Conservation (phyloP, 1,284 basidiomycete species). For the Puccinia horiana region DNA sequence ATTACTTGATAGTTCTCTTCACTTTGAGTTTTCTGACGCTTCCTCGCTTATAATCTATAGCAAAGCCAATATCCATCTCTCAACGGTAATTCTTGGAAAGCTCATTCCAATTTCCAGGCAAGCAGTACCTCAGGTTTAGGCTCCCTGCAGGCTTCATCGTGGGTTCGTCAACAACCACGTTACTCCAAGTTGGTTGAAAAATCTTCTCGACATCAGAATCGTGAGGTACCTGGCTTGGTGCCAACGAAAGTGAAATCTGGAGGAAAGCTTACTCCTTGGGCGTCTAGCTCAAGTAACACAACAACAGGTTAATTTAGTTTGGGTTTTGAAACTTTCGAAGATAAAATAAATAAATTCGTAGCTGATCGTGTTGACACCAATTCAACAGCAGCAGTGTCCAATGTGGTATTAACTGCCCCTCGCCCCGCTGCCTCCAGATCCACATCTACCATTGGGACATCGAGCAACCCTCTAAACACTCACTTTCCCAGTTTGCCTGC, state of each 20-base stretch:
- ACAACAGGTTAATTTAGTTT: not conserved
- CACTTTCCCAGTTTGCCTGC: conserved; percentile 7
- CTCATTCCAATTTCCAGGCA: not conserved
- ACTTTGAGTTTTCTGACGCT: not conserved
- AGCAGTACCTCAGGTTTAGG: not conserved
- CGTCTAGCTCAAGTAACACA: not conserved
- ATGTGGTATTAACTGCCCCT: not conserved
- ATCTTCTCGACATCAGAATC: not conserved
- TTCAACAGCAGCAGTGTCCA: no score
- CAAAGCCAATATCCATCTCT: conserved; percentile 47
- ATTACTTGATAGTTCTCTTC: conserved; percentile 29
- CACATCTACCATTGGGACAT: not conserved
- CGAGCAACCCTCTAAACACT: not conserved
- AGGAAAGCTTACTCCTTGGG: not conserved
- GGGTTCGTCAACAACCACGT: conserved; percentile 1
- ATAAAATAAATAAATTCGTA: not conserved
- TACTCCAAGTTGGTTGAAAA: not conserved
- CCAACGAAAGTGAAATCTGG: conserved; percentile 11
- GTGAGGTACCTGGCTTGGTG: conserved; percentile 1
- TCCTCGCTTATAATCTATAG: not conserved
- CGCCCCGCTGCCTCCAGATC: not conserved
- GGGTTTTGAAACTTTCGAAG: not conserved
- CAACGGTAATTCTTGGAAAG: conserved; percentile 14
- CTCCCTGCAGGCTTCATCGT: not conserved
- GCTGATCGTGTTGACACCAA: not conserved